Percentiles rank a stretch among this genome's conserved stretches.
Conservation (phyloP, 257 asterid species). For the Parsonsia alboflavescens region DNA sequence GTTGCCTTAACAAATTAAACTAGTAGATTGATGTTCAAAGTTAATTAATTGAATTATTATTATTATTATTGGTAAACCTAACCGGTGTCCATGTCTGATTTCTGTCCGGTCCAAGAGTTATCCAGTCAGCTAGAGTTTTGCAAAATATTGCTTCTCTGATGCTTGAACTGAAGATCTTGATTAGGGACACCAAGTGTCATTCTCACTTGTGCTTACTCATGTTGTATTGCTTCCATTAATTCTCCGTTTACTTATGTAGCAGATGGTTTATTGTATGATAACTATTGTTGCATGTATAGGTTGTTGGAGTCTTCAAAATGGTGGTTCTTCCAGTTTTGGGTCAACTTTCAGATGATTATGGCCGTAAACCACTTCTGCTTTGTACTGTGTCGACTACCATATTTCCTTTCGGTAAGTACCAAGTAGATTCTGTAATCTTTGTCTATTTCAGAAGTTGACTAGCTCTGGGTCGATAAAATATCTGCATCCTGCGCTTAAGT, state of each 20-base stretch:
- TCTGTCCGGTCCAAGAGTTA: too few relatives aligned
- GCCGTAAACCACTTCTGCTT: constrained; percentile 88
- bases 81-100: too few relatives aligned
- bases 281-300: constrained; percentile 34
- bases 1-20: neutral
- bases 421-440: neutral
- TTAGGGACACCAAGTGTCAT: neutral
- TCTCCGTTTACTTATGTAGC: neutral
- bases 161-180: too few relatives aligned
- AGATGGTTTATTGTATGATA: neutral
- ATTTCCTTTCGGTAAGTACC: constrained; percentile 64
- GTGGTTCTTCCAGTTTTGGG: constrained; percentile 79
- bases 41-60: neutral
- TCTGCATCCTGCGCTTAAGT: neutral
- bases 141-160: neutral
- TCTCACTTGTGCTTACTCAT: neutral
- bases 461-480: neutral
- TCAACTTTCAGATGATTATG: constrained; percentile 88
- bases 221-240: neutral
- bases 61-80: neutral
- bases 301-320: constrained; percentile 87
- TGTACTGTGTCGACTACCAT: constrained; percentile 71
- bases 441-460: neutral
- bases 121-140: neutral
- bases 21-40: neutral